These are phyloP conservation scores for Boletus pseudopeckii DNA, from an alignment of 768 basidiomycete genomes.

Conservation along the genomic window DNA sequence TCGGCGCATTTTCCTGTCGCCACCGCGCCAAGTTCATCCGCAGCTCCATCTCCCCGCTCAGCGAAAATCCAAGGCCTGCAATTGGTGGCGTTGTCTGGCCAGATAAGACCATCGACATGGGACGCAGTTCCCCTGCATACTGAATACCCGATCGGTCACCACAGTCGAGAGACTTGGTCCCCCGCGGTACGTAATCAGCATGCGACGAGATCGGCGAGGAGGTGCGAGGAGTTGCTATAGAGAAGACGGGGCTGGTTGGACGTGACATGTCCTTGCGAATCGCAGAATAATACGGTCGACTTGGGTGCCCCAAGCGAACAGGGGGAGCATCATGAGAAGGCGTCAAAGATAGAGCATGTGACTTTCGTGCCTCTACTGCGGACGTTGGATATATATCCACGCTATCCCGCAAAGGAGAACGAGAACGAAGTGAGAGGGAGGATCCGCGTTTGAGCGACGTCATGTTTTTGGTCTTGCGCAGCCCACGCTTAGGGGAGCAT, in stretches of 20 bases:
- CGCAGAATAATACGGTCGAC: constrained; percentile 52
- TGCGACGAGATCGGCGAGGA: constrained; percentile 27
- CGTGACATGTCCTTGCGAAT: constrained; percentile 49
- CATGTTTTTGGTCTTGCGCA: constrained; percentile 41
- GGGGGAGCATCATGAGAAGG: constrained; percentile 21
- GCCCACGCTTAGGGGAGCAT: constrained; percentile 30
- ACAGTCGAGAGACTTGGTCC: constrained; percentile 33
- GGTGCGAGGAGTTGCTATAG: constrained; percentile 24
- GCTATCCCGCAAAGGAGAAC: constrained; percentile 22
- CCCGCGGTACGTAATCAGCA: constrained; percentile 24
- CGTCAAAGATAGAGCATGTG: constrained; percentile 18
- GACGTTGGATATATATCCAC: constrained; percentile 17
- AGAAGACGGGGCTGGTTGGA: constrained; percentile 34
- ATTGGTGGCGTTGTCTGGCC: constrained; percentile 18
- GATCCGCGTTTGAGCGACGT: constrained; percentile 29
- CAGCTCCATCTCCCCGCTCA: constrained; percentile 60
- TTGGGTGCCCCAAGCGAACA: constrained; percentile 48
- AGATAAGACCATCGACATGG: constrained; percentile 29
- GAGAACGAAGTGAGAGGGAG: constrained; percentile 20
- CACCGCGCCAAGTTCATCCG: constrained; percentile 50
- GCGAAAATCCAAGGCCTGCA: constrained; percentile 42
- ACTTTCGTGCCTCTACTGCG: constrained; percentile 17
- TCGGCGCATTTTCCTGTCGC: constrained; percentile 28
- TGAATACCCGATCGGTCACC: constrained; percentile 19
- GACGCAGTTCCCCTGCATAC: constrained; percentile 20